Conservation (phyloP, 2,329 filamentous ascomycete species). For the Anthostomella pinea region DNA sequence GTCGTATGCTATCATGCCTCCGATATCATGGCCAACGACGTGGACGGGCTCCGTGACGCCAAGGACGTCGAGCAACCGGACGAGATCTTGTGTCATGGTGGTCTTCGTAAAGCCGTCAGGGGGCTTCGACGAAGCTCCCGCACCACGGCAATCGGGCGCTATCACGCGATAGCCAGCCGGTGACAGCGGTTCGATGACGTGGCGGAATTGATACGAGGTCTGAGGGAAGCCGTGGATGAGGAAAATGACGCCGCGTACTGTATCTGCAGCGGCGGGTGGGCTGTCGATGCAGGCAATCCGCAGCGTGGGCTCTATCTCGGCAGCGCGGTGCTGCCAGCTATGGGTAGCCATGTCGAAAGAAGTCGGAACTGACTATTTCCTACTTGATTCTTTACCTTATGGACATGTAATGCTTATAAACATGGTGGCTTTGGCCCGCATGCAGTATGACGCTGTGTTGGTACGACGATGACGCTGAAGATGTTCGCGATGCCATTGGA, state of each 20-base stretch:
- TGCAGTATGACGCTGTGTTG: conserved; percentile 1
- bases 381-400: too few relatives aligned
- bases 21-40: conserved; percentile 46
- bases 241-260: conserved; percentile 34
- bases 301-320: conserved; percentile 14
- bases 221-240: conserved; percentile 48
- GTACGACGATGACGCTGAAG: conserved; percentile 1
- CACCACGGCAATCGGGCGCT: conserved; percentile 39
- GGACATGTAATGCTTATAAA: too few relatives aligned
- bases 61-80: conserved; percentile 30
- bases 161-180: conserved; percentile 39
- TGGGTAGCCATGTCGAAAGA: conserved; percentile 11
- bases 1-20: conserved; percentile 44
- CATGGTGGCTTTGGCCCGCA: neutral
- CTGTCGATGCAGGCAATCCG: conserved; percentile 17
- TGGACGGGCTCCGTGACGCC: conserved; percentile 37
- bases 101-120: conserved; percentile 38
- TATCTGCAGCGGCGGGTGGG: conserved; percentile 11
- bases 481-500: too few relatives aligned
- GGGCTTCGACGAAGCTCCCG: conserved; percentile 36
- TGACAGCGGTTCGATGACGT: conserved; percentile 35
- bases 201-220: conserved; percentile 43
- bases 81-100: conserved; percentile 38
- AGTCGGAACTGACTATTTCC: too few relatives aligned
- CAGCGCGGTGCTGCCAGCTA: conserved; percentile 11